A percentile compares a stretch with the other conserved stretches of the same genome.
Evolutionary conservation across 2,329 filamentous ascomycete genomes (phyloP).

Genomic region (Chalaropsis ovoidea): DNA sequence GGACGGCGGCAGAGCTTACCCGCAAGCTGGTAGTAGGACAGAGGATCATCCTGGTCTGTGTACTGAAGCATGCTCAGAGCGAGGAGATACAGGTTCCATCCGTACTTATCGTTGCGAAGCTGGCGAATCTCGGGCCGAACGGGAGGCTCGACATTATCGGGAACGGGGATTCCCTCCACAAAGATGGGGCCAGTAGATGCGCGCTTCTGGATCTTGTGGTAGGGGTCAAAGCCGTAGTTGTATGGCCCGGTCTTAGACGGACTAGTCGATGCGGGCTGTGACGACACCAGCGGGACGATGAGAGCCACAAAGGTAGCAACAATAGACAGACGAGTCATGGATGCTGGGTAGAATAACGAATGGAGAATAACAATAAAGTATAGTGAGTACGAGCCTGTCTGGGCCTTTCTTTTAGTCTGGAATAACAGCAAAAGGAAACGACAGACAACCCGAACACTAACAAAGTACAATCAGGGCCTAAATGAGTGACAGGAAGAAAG

Average conservation of each 20-base stretch:
- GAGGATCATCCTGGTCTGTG: constrained; percentile 49
- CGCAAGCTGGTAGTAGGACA: constrained; percentile 70
- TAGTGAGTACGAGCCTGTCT: neutral
- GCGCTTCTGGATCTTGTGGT: constrained; percentile 15
- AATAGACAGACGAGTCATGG: constrained; percentile 23
- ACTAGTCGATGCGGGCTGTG: constrained; percentile 22
- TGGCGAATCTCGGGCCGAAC: constrained; percentile 57
- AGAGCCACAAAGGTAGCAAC: constrained; percentile 14
- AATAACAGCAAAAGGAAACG: constrained; percentile 1
- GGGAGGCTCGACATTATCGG: constrained; percentile 36
- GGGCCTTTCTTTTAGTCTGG: constrained; percentile 9
- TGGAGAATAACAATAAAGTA: constrained; percentile 14
- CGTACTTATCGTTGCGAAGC: constrained; percentile 52
- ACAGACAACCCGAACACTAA: constrained; percentile 13
- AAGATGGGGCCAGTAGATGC: constrained; percentile 12
- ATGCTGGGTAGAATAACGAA: neutral
- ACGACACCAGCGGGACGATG: constrained; percentile 7
- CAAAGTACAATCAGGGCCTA: neutral
- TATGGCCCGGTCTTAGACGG: constrained; percentile 21
- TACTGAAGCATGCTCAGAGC: constrained; percentile 63
- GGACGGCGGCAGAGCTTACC: constrained; percentile 40
- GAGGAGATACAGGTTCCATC: constrained; percentile 68
- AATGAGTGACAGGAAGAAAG: neutral
- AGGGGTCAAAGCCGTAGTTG: constrained; percentile 24
- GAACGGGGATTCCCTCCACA: constrained; percentile 25